Evolutionary conservation across 2,329 filamentous ascomycete species (phyloP).

Genomic region (Apiospora malaysiana): DNA sequence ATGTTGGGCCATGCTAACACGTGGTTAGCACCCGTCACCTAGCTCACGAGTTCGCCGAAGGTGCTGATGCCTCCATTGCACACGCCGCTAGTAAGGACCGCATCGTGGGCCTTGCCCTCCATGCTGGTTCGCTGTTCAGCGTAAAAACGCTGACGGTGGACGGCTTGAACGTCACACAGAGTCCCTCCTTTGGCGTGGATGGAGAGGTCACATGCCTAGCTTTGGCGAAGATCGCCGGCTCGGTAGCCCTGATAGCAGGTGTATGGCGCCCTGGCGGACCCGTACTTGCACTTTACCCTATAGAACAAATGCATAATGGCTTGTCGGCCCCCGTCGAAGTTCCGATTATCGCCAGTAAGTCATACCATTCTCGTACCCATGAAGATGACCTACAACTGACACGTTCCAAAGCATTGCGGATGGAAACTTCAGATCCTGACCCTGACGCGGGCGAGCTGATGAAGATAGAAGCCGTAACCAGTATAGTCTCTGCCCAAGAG

Average conservation of each 20-base stretch:
- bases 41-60: conserved; percentile 41
- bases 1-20: background rate
- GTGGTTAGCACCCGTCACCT: conserved; percentile 38
- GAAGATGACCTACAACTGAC: background rate
- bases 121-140: conserved; percentile 42
- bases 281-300: conserved; percentile 31
- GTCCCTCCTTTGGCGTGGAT: conserved; percentile 42
- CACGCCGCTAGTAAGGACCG: conserved; percentile 49
- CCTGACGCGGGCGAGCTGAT: background rate
- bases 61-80: conserved; percentile 40
- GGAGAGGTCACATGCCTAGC: conserved; percentile 58
- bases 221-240: conserved; percentile 27
- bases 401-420: background rate
- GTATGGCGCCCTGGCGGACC: conserved; percentile 30
- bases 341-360: background rate
- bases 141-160: conserved; percentile 48
- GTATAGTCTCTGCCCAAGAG: conserved; percentile 45
- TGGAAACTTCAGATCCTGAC: background rate
- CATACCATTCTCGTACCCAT: background rate
- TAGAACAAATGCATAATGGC: background rate
- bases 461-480: conserved; percentile 51
- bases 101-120: conserved; percentile 50
- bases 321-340: background rate
- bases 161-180: conserved; percentile 37
- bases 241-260: conserved; percentile 32